A percentile compares a stretch with the other conserved stretches of the same genome.
phyloP scores from a whole-genome alignment of 2,329 filamentous ascomycete genomes.

The Colletotrichum eleusines region DNA sequence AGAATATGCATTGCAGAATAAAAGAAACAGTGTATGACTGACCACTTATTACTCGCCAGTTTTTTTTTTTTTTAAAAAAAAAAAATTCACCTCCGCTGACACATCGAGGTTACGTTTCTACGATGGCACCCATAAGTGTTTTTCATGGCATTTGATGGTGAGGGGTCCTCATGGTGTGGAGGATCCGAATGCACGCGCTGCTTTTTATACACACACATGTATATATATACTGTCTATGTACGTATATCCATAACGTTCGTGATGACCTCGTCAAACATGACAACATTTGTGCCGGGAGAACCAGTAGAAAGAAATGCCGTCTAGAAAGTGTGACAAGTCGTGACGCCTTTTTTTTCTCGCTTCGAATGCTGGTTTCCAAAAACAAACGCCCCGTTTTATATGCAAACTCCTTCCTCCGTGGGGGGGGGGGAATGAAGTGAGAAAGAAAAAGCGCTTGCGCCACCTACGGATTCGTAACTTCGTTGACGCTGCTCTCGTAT shows the following conservation, averaged over 20 bases:
- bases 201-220: too few species aligned
- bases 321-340: background rate
- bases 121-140: background rate
- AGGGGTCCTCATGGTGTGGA: too few species aligned
- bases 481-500: constrained; percentile 66
- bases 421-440: too few species aligned
- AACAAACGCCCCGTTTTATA: constrained; percentile 37
- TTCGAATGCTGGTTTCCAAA: constrained; percentile 25
- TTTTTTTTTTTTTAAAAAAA: background rate
- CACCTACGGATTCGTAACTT: constrained; percentile 20
- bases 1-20: background rate
- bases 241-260: constrained; percentile 5
- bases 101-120: background rate
- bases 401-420: constrained; percentile 1
- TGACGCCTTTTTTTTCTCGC: constrained; percentile 6
- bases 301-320: constrained; percentile 2
- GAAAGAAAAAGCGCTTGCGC: background rate
- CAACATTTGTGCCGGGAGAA: background rate
- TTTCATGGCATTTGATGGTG: background rate
- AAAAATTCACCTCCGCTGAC: too few species aligned
- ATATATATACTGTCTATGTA: constrained; percentile 23
- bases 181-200: constrained; percentile 1
- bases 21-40: constrained; percentile 8
- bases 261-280: constrained; percentile 18
- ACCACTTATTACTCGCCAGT: background rate